Percentiles rank a stretch among this genome's conserved stretches.
These are phyloP conservation scores for Nigrospora sphaerica DNA, from an alignment of 2,329 filamentous ascomycete species.

Conservation along the genomic window DNA sequence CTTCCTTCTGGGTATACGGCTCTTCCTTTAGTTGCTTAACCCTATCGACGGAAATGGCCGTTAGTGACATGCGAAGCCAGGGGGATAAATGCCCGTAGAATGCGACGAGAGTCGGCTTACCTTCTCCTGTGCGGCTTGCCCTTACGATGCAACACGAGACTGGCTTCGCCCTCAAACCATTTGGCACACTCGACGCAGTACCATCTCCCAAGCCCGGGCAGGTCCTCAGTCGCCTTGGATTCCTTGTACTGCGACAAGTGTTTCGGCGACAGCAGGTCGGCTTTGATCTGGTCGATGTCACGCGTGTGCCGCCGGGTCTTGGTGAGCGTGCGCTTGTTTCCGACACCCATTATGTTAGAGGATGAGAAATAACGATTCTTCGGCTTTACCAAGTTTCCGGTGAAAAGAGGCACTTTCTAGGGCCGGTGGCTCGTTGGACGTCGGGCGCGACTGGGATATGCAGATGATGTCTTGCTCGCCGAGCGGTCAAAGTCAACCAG, in stretches of 20 bases:
- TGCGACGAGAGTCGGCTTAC: slow-evolving; percentile 32
- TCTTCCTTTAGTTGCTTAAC: slow-evolving; percentile 76
- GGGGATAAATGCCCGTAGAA: no score
- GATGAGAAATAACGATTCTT: no score
- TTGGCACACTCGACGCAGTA: slow-evolving; percentile 94
- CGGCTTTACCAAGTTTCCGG: no score
- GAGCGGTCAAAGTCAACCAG: no score
- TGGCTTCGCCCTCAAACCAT: slow-evolving; percentile 85
- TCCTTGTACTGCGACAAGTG: slow-evolving; percentile 76
- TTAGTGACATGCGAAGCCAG: no score
- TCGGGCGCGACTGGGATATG: no score
- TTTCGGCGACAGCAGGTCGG: slow-evolving; percentile 69
- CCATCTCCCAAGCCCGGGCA: slow-evolving; percentile 76
- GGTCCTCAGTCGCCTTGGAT: slow-evolving; percentile 74
- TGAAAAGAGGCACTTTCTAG: no score
- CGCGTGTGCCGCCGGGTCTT: slow-evolving; percentile 71
- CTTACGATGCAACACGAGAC: slow-evolving; percentile 66
- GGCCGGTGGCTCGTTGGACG: no score
- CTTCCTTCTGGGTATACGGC: slow-evolving; percentile 78
- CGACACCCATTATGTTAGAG: slow-evolving; percentile 54
- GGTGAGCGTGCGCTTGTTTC: slow-evolving; percentile 57
- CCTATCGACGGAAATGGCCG: slow-evolving; percentile 34
- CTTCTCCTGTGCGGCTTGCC: slow-evolving; percentile 93
- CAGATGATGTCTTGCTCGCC: no score
- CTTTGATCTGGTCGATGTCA: slow-evolving; percentile 87